A percentile compares a stretch with the other conserved stretches of the same genome.
Conservation (phyloP, 2,329 filamentous ascomycete genomes). For the Hansfordia pulvinata region DNA sequence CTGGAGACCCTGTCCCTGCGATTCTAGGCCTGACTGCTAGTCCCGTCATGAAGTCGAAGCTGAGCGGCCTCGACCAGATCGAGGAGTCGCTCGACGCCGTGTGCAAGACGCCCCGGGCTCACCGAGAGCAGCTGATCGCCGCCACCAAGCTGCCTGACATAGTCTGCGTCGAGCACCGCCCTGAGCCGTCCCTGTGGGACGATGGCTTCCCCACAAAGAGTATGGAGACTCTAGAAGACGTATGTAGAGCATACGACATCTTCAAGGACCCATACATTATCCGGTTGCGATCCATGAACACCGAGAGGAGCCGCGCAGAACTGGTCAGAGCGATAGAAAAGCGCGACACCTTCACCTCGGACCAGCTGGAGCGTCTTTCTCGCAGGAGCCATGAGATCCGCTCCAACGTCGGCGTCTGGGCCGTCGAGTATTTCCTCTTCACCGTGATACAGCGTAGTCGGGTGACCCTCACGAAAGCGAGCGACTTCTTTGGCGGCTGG, state of each 20-base stretch:
- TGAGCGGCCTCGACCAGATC: constrained; percentile 41
- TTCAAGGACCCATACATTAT: constrained; percentile 46
- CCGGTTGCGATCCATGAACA: constrained; percentile 26
- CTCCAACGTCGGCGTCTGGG: constrained; percentile 52
- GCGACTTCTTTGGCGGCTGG: constrained; percentile 24
- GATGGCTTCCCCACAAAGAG: constrained; percentile 16
- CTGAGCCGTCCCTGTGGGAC: too few relatives aligned
- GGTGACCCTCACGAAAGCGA: constrained; percentile 5
- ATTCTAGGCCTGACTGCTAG: constrained; percentile 75
- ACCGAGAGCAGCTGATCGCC: constrained; percentile 56
- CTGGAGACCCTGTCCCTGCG: constrained; percentile 34
- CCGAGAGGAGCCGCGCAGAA: constrained; percentile 22
- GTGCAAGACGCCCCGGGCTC: constrained; percentile 53
- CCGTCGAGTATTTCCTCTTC: constrained; percentile 35
- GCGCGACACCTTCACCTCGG: constrained; percentile 34
- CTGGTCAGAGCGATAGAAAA: constrained; percentile 25
- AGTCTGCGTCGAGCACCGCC: constrained; percentile 17
- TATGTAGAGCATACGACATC: constrained; percentile 35
- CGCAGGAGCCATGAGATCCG: constrained; percentile 35
- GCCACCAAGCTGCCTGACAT: constrained; percentile 55
- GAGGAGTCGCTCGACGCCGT: constrained; percentile 58
- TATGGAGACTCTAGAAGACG: constrained; percentile 29
- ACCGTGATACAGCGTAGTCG: too few relatives aligned
- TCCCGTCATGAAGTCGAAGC: constrained; percentile 49
- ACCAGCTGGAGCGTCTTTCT: constrained; percentile 41